phyloP scores from a whole-genome alignment of 2,329 filamentous ascomycete species.

The Neoascochyta sp. region DNA sequence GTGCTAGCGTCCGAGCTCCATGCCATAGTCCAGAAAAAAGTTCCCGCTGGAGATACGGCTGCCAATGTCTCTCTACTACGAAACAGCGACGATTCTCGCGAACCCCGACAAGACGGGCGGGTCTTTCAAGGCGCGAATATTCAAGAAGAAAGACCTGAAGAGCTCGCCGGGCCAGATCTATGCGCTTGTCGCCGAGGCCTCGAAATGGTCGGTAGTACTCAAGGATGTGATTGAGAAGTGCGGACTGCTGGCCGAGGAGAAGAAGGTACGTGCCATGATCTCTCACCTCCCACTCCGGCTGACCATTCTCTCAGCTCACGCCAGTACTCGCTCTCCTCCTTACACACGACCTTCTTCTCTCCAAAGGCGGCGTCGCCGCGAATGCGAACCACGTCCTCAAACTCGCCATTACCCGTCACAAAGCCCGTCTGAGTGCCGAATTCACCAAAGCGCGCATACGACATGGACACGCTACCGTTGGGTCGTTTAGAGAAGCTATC shows the following conservation, averaged over 20 bases:
- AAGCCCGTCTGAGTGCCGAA: conserved; percentile 74
- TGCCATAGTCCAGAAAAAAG: no score
- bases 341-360: conserved; percentile 78
- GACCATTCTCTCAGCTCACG: conserved; percentile 58
- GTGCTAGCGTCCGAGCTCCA: conserved; percentile 1
- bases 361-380: conserved; percentile 78
- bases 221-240: conserved; percentile 86
- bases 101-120: conserved; percentile 64
- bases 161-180: conserved; percentile 79
- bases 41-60: no score
- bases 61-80: conserved; percentile 90
- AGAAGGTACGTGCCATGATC: conserved; percentile 61
- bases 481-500: conserved; percentile 60
- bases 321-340: conserved; percentile 77
- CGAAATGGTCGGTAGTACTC: conserved; percentile 84
- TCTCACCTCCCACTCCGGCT: conserved; percentile 1
- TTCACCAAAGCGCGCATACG: conserved; percentile 75
- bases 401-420: conserved; percentile 73
- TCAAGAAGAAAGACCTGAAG: conserved; percentile 68
- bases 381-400: conserved; percentile 75
- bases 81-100: conserved; percentile 73
- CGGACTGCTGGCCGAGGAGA: conserved; percentile 72
- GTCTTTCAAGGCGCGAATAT: conserved; percentile 83
- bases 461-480: conserved; percentile 64
- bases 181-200: conserved; percentile 78